Base-by-base conservation (phyloP, 2,329 filamentous ascomycete species). In the Fusarium secorum region DNA sequence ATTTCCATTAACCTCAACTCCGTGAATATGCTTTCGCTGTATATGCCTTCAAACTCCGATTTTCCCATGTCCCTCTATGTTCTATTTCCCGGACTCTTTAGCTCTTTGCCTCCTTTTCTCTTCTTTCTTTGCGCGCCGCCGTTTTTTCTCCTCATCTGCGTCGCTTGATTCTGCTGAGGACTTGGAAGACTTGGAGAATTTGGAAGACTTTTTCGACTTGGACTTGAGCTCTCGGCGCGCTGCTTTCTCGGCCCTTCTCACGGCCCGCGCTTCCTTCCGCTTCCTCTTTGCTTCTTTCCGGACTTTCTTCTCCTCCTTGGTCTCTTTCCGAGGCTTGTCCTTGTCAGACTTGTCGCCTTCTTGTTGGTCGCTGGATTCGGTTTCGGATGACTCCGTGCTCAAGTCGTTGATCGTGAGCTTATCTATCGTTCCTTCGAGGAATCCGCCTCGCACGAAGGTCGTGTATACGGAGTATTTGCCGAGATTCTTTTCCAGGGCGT, bases 391-490 rank as follows among this genome's bases (percentile, higher is more conserved):
- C 13, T 76, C 74, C 32, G 55, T 63, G 54, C 76, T 77, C 36
- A 74, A 75, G 33, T 74, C 75, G 75, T 76, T 72, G 60, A 72
- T 66, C 65, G 74, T 52, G 14, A 76, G 55, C 17, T 73, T 72
- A 18, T 76, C 75, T 36, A 93, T 80, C 5, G 94, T 97, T 5
- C 95, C 94, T 42, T 88, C 85, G 61, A 98, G 84, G 26, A 89
- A 84, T 59, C 94, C 92, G 13, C 96, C 96, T 70, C 88, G 89
- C 28, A 98, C 93, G 78, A 99, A 98, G 54, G 90, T 91, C 13
- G 90, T 88, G 78, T 97, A 97, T 11, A 98, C 83, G 1, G 88
- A 90, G 80, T 90, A 89, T 72, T 86, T 88, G 24, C 81, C 81
- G 46, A 85, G 83, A 8, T 85, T 84, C 73, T 83, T 85, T 57